Conservation (phyloP, 208 protist species). For the Leptomonas seymouri region DNA sequence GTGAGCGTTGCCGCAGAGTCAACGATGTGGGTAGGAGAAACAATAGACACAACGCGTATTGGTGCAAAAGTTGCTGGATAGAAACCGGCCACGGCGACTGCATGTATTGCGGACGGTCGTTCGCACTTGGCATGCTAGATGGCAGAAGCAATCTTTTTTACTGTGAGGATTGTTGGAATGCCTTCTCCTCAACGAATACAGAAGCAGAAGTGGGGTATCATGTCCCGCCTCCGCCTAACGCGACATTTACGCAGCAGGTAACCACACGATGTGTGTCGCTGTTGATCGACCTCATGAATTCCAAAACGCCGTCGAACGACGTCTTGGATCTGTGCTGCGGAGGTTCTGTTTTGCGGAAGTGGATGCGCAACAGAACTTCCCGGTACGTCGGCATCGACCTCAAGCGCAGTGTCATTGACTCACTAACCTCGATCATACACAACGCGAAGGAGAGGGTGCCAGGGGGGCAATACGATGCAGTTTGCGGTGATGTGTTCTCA, state of each 20-base stretch:
- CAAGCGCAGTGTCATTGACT: slow-evolving; percentile 62
- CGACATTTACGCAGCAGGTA: slow-evolving; percentile 75
- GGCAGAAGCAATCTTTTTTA: slow-evolving; percentile 69
- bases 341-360: slow-evolving; percentile 76
- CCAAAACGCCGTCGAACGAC: slow-evolving; percentile 77
- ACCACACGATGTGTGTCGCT: slow-evolving; percentile 73
- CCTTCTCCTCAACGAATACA: slow-evolving; percentile 66
- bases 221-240: slow-evolving; percentile 72
- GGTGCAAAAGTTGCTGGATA: slow-evolving; percentile 83
- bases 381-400: slow-evolving; percentile 83
- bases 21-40: slow-evolving; percentile 74
- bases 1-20: slow-evolving; percentile 74
- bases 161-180: slow-evolving; percentile 81
- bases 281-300: slow-evolving; percentile 76
- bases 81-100: slow-evolving; percentile 87
- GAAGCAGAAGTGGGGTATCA: slow-evolving; percentile 75
- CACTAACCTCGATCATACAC: slow-evolving; percentile 39
- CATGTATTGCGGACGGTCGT: slow-evolving; percentile 68
- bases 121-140: slow-evolving; percentile 68
- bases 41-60: slow-evolving; percentile 60
- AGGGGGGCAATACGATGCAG: slow-evolving; percentile 60
- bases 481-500: slow-evolving; percentile 83
- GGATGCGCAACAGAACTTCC: slow-evolving; percentile 81
- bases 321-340: slow-evolving; percentile 89
- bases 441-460: slow-evolving; percentile 44